Evolutionary conservation across 1,284 basidiomycete genomes (phyloP), one percentile per base, ranked within the genome.

Genomic region (Violaceomyces palustris): DNA sequence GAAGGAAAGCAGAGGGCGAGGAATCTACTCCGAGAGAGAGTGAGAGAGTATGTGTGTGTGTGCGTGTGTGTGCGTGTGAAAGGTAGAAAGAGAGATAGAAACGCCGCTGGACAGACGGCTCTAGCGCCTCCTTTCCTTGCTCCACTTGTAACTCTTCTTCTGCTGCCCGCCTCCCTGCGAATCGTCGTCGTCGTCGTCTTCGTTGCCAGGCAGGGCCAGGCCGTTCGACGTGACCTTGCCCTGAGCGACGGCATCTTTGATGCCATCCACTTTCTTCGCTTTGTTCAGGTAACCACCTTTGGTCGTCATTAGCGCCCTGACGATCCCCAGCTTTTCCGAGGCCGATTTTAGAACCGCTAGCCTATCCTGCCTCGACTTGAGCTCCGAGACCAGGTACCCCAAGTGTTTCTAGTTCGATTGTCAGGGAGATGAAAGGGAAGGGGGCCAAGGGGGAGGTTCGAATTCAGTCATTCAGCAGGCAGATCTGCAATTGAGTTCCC

Each of bases 241-340:
- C 24, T 42, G 43, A 24, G 50, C 51, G n/a, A 66, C 64, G 2
- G 50, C 52, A 14, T 62, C 57, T 9, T 30, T 37, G 25, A 59
- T 25, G 3, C 23, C 11, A 3, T 50, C 43, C n/a, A n/a, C n/a
- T 39, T 60, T 47, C 14, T 44, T 45, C 7, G 43, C 34, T 18
- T 46, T 34, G 18, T 66, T 61, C 10, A 48, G 30, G 9, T 43
- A 40, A 1, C 35, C 34, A 6, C 61, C 59, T 21, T 48, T 50
- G 26, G 63, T 66, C 15, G 54, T 50, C 68, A 70, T 72, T 6
- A 70, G 43, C 22, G 58, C 44, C 3, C 66, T 46, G 9, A 71
- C 68, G 6, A 59, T 38, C 19, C 55, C 59, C 12, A 70, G 50
- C 40, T 68, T 70, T 15, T 50, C 48, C 2, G 59, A 46, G 4